Conservation (phyloP, 805 yeast species). For the Wickerhamomyces tratensis region DNA sequence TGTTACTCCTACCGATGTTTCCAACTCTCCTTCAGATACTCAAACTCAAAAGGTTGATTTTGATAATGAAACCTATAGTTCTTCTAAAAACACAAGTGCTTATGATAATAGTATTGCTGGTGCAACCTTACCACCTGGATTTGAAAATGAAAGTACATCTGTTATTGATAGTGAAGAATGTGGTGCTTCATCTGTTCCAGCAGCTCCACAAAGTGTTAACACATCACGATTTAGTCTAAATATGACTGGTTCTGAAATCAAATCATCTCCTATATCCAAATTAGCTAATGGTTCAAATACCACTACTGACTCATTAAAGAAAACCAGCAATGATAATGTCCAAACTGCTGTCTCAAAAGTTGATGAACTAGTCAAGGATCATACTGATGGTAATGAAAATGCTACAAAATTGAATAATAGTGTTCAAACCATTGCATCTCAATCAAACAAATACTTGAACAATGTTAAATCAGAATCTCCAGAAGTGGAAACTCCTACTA, state of each 20-base stretch:
- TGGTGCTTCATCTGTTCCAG: conserved; percentile 1
- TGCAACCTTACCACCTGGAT: conserved; percentile 17
- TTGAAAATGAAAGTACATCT: conserved; percentile 1
- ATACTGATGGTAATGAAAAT: conserved; percentile 4
- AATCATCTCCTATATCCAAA: not conserved
- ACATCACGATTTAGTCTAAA: no score
- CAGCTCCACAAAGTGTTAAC: conserved; percentile 2
- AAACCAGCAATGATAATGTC: conserved; percentile 4
- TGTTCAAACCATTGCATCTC: conserved; percentile 9
- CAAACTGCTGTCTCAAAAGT: conserved; percentile 10
- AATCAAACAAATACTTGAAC: conserved; percentile 4
- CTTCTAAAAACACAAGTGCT: not conserved
- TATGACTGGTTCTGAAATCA: conserved; percentile 2
- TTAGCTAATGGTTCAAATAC: not conserved
- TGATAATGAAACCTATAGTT: not conserved
- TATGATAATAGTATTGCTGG: conserved; percentile 8
- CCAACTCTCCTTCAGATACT: not conserved
- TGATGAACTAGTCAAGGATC: conserved; percentile 7
- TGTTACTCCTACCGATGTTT: not conserved
- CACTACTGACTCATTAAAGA: conserved; percentile 4
- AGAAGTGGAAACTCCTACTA: not conserved
- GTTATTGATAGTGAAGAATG: not conserved
- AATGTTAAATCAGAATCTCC: not conserved
- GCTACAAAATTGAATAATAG: conserved; percentile 4
- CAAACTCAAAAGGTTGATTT: not conserved